These are phyloP conservation scores for Paecilomyces sp. DNA, from an alignment of 2,329 filamentous ascomycete genomes.

Conservation along the genomic window DNA sequence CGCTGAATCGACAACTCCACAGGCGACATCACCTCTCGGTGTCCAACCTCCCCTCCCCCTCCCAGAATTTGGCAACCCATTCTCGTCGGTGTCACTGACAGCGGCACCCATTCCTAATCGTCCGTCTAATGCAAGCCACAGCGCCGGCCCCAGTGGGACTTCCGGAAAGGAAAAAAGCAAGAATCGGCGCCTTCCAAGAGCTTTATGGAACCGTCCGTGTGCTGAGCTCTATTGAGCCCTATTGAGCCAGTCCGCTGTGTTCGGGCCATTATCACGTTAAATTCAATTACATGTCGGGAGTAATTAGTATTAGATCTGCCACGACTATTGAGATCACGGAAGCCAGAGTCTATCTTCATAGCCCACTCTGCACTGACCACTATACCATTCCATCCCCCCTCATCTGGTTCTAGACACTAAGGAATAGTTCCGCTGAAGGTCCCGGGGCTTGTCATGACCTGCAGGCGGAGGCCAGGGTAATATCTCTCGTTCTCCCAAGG, in stretches of 20 bases:
- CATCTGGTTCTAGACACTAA: slow-evolving; percentile 5
- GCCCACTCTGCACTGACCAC: background rate
- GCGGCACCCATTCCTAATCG: slow-evolving; percentile 16
- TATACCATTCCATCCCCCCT: slow-evolving; percentile 1
- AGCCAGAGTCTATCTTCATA: background rate
- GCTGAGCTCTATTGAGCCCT: background rate
- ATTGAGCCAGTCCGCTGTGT: slow-evolving; percentile 2
- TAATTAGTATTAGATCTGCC: slow-evolving; percentile 3
- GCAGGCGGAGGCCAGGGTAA: slow-evolving; percentile 7
- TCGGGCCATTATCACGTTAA: slow-evolving; percentile 2
- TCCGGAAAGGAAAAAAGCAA: slow-evolving; percentile 8
- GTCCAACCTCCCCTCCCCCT: slow-evolving; percentile 7
- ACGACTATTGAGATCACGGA: slow-evolving; percentile 8
- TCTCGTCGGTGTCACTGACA: slow-evolving; percentile 20
- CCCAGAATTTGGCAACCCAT: slow-evolving; percentile 9
- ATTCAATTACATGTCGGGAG: background rate
- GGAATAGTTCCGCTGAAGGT: background rate
- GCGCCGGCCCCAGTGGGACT: slow-evolving; percentile 10
- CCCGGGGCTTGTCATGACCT: slow-evolving; percentile 8
- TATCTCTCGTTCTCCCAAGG: background rate
- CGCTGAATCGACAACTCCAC: slow-evolving; percentile 6
- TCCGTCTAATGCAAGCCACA: slow-evolving; percentile 26
- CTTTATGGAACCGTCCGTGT: background rate
- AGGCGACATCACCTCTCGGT: slow-evolving; percentile 1
- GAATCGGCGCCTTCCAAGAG: background rate